Evolutionary conservation across 176 grass and related monocot species (phyloP), one percentile per base, ranked within the genome.

Genomic region (Thinopyrum elongatum): DNA sequence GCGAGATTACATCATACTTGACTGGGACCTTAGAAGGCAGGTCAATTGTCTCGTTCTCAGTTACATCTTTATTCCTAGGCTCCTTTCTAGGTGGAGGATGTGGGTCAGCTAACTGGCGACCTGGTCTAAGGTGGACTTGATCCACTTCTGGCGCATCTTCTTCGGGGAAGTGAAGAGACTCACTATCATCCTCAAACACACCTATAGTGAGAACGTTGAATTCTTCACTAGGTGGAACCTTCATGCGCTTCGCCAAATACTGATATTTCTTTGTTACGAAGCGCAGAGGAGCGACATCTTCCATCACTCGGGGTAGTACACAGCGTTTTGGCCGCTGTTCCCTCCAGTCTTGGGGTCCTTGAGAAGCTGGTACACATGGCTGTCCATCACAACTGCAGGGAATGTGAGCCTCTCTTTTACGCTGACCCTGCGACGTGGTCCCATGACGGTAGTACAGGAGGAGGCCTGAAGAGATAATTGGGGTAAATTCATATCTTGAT

Each of bases 111-210:
- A 84, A 19, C 7, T 64, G 38, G 7, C 10, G 2, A 8, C 39
- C 58, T 64, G 27, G 76, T 23, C 70, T 84, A 84, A 84, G 21
- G 7, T 84, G 25, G 9, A 75, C 10, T 31, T 75, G 36, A 23
- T 47, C 70, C 30, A 75, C 70, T 65, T 76, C 11, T 6, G 0
- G 1, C 0, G 26, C 2, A 11, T 84, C 71, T 17, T 84, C 59
- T 13, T 65, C 0, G 0, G 41, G 71, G 41, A 85, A 85, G 7
- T 53, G 17, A 7, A 85, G 8, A 19, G 42, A 14, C 5, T 53
- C 39, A 0, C 25, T 61, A 26, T 85, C 60, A 26, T 65, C 82
- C 4, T 84, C 21, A 1, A 85, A 77, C 0, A 77, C 22, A 26
- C 13, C 71, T 1, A 65, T 76, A 1, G 28, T 6, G 13, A 76